Base-by-base conservation (phyloP, 2,329 filamentous ascomycete species). In the Penicillium psychrosexuale region DNA sequence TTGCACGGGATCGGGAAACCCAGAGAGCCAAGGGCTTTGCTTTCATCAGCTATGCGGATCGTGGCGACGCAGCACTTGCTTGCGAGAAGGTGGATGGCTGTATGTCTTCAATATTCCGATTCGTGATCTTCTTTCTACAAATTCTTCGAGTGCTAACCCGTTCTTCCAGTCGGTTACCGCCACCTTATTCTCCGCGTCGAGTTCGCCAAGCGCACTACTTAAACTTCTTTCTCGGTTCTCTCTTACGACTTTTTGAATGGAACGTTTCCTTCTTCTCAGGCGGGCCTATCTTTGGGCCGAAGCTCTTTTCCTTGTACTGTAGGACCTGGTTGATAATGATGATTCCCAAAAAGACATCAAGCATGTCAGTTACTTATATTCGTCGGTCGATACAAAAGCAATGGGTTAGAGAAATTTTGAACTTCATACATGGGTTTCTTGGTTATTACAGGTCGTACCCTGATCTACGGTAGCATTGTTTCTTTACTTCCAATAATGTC, bases 61-160 rank as follows among this genome's bases (percentile, higher is more conserved):
- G 94, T 66, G 77, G 82, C 65, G 94, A 99, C 76, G 94, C 94
- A 65, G 89, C 90, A 66, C 90, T 89, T 80, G 94, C 94, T 38
- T 96, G 90, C 79, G 88, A 89, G 79, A 97, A 96, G 84, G 93
- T 99, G 90, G 94, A 99, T 77, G 94, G 94, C 69, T 97, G 80
- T 84, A 79, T 75, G 81, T 80, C 59, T 37, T 44, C 38, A 17
- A 50, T 27, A 17, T 37, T 37, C 34, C 30, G 33, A 55, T 50
- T 47, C 8, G 13, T 36, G 40, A 15, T 50, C 24, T 54, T 40
- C 37, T 51, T 36, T n/a, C 22, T 37, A 36, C 30, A 15, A 50
- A 19, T 24, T 47, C 42, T 22, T 22, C 46, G 33, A 52, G 37
- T 53, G 34, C 70, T 71, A 64, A 73, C 58, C 22, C 37, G n/a